Conservation (phyloP, 257 asterid genomes). For the Knoxia roxburghii region DNA sequence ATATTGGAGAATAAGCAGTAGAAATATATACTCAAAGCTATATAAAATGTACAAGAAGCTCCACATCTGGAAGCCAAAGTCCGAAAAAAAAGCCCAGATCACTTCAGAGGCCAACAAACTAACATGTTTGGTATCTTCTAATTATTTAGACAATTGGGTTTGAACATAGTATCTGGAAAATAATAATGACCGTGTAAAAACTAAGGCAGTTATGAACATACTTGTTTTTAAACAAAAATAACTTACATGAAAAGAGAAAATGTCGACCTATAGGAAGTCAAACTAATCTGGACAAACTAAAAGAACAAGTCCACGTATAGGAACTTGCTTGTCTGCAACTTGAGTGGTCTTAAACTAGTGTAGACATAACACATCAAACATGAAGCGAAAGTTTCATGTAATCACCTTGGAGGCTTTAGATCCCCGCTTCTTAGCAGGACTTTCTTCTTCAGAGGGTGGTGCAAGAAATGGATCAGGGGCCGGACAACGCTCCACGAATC, state of each 20-base stretch:
- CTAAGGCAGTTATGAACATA: not conserved
- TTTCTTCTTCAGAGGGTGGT: constrained; percentile 50
- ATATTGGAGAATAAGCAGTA: not conserved
- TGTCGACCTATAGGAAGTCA: too few relatives aligned
- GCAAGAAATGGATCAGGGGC: constrained; percentile 70
- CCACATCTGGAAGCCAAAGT: not conserved
- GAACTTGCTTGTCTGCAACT: not conserved
- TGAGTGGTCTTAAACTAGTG: not conserved
- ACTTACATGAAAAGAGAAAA: too few relatives aligned
- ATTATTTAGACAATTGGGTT: not conserved
- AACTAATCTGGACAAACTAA: too few relatives aligned
- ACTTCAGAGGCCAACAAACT: not conserved
- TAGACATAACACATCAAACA: not conserved
- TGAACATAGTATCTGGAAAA: not conserved
- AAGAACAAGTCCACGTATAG: not conserved
- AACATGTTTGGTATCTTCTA: not conserved
- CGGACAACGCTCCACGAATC: constrained; percentile 87
- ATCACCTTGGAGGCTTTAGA: constrained; percentile 53
- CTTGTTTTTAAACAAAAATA: too few relatives aligned
- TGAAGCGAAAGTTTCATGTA: constrained; percentile 1
- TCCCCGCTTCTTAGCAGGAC: constrained; percentile 40
- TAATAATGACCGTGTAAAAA: not conserved
- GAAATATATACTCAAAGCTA: not conserved
- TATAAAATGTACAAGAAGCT: not conserved
- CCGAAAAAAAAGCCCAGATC: not conserved